These are phyloP conservation scores for Scedosporium dehoogii DNA, from an alignment of 2,329 filamentous ascomycete genomes.

Conservation along the genomic window DNA sequence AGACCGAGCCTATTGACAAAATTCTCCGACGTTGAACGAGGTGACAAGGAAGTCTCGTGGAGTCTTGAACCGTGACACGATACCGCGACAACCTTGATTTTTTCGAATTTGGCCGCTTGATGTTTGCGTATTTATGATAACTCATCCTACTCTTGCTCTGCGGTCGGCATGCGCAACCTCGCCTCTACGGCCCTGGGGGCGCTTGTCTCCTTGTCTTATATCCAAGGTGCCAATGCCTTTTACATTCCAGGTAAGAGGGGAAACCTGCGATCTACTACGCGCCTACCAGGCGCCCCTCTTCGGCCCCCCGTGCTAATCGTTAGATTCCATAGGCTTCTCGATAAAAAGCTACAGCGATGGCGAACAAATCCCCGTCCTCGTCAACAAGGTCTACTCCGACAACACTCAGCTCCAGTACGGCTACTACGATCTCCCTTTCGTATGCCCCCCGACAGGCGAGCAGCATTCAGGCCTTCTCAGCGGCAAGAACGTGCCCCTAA, in stretches of 20 bases:
- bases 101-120: not conserved
- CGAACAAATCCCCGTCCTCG: conserved; percentile 72
- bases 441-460: conserved; percentile 66
- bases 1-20: too few species aligned
- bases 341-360: conserved; percentile 68
- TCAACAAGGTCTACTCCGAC: conserved; percentile 89
- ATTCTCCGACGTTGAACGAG: too few species aligned
- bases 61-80: too few species aligned
- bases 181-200: not conserved
- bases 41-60: too few species aligned
- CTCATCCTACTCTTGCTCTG: not conserved
- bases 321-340: conserved; percentile 54
- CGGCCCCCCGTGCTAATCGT: conserved; percentile 7
- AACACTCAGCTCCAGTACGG: conserved; percentile 86
- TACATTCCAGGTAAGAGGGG: conserved; percentile 66
- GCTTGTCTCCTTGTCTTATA: conserved; percentile 2
- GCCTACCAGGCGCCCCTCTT: not conserved
- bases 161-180: conserved; percentile 5
- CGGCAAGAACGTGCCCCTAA: conserved; percentile 69
- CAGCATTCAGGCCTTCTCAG: conserved; percentile 58
- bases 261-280: not conserved
- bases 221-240: conserved; percentile 54
- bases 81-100: not conserved
- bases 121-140: not conserved
- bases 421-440: conserved; percentile 80